Conservation (phyloP, 495 filamentous ascomycete genomes). For the Tuber borchii region DNA sequence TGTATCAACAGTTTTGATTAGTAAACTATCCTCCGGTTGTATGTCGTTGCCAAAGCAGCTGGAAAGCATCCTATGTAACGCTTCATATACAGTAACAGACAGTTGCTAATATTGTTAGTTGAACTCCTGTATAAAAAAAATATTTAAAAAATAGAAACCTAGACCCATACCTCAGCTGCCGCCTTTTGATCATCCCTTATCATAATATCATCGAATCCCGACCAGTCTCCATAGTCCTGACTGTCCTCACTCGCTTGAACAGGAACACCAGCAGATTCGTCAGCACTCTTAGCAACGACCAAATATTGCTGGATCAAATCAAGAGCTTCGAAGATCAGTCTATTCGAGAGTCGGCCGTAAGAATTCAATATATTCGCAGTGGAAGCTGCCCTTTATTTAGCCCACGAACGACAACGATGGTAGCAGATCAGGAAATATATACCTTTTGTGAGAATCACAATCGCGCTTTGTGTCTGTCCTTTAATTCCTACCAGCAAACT, state of each 20-base stretch:
- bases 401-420: background rate
- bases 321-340: slow-evolving; percentile 46
- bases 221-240: slow-evolving; percentile 68
- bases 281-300: slow-evolving; percentile 44
- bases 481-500: slow-evolving; percentile 45
- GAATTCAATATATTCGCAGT: slow-evolving; percentile 45
- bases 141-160: background rate
- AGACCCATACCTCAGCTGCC: slow-evolving; percentile 28
- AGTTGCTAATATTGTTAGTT: slow-evolving; percentile 43
- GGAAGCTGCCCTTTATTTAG: slow-evolving; percentile 20
- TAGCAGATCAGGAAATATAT: slow-evolving; percentile 37
- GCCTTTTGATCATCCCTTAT: slow-evolving; percentile 44
- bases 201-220: slow-evolving; percentile 49
- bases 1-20: slow-evolving; percentile 45
- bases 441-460: slow-evolving; percentile 33
- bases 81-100: slow-evolving; percentile 48
- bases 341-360: slow-evolving; percentile 42
- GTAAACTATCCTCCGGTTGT: slow-evolving; percentile 53
- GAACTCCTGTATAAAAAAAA: background rate
- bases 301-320: slow-evolving; percentile 45
- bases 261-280: slow-evolving; percentile 14
- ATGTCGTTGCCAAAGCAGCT: slow-evolving; percentile 63
- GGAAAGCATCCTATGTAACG: slow-evolving; percentile 55
- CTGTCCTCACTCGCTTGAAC: slow-evolving; percentile 53
- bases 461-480: slow-evolving; percentile 24